Percentiles rank a stretch among this genome's conserved stretches.
Evolutionary conservation across 2,329 filamentous ascomycete genomes (phyloP).

Genomic region (Neoarthrinium moseri): DNA sequence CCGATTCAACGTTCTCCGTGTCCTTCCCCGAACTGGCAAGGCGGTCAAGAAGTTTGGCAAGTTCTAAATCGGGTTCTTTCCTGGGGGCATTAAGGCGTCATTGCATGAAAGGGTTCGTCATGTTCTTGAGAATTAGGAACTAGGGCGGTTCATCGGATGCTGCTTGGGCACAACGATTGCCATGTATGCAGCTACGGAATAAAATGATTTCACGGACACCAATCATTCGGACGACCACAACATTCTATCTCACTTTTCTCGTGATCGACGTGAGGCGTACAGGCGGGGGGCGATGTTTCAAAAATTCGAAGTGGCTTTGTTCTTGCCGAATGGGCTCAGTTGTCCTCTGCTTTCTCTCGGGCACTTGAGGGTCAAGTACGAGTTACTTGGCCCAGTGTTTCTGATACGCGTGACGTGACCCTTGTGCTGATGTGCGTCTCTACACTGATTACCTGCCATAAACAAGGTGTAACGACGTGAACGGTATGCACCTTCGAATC

Average conservation of each 20-base stretch:
- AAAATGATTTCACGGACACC: slow-evolving; percentile 19
- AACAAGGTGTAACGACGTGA: no score
- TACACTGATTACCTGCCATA: no score
- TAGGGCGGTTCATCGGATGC: slow-evolving; percentile 31
- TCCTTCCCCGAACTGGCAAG: slow-evolving; percentile 97
- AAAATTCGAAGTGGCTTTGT: no score
- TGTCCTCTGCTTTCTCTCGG: no score
- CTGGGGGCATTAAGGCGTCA: slow-evolving; percentile 53
- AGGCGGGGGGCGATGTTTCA: no score
- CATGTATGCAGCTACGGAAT: slow-evolving; percentile 31
- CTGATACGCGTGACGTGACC: no score
- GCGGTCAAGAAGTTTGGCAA: slow-evolving; percentile 97
- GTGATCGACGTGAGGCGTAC: no score
- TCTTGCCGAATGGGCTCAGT: no score
- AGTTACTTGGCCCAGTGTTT: no score
- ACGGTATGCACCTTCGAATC: no score
- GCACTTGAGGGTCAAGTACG: no score
- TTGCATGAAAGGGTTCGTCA: slow-evolving; percentile 44
- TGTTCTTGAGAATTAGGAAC: slow-evolving; percentile 33
- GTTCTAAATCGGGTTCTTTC: slow-evolving; percentile 71
- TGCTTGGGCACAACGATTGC: slow-evolving; percentile 30
- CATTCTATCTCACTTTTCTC: neutral
- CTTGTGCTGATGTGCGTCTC: no score
- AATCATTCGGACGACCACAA: neutral
- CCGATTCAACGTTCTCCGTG: slow-evolving; percentile 99